Evolutionary conservation across 2,329 filamentous ascomycete genomes (phyloP), one percentile per base, ranked within the genome.

Genomic region (Lecanicillium sp.): DNA sequence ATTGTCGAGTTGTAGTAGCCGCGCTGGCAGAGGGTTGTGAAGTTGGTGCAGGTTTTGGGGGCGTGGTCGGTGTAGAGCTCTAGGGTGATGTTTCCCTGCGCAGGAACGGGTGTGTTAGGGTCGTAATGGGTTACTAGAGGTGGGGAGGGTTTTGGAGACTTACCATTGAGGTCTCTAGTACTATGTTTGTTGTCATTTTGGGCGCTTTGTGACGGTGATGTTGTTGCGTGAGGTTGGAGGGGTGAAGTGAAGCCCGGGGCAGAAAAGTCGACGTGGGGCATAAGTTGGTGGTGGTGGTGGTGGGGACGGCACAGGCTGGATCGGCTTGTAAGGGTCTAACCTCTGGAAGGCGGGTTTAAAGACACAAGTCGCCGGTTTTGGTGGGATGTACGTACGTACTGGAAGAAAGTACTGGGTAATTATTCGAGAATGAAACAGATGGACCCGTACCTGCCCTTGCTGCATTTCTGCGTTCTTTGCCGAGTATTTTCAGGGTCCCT

Each of bases 1-100:
- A 89, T 67, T 43, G 85, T 78, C 57, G 65, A 69, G 66, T 92
- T 78, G 75, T 95, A 98, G 75, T 95, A 96, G 50, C 85, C 85
- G 50, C 88, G 75, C 45, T 75, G 68, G 15, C 80, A 78, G 37
- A 96, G 85, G 4, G 83, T 85, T 18, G 73, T 59, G 66, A 96
- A 96, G 72, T 96, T 95, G 44, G 73, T 75, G 74, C 86, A 94
- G 17, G 88, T 89, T 59, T 82, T 85, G 29, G 92, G 90, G 14
- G 90, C 90, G 66, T 96, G 89, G 18, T 75, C 62, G 36, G 75
- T 83, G 77, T 96, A 96, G 43, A 98, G 85, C 66, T 98, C 92
- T 46, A 96, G 63, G 43, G 76, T 77, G 58, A 98, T 83, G 33
- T 75, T 74, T 59, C 92, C 88, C 88, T 94, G 48, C 40, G 18